Evolutionary conservation across 2,329 filamentous ascomycete genomes (phyloP), one percentile per base, ranked within the genome.

Genomic region (Akanthomyces uredinophilus): DNA sequence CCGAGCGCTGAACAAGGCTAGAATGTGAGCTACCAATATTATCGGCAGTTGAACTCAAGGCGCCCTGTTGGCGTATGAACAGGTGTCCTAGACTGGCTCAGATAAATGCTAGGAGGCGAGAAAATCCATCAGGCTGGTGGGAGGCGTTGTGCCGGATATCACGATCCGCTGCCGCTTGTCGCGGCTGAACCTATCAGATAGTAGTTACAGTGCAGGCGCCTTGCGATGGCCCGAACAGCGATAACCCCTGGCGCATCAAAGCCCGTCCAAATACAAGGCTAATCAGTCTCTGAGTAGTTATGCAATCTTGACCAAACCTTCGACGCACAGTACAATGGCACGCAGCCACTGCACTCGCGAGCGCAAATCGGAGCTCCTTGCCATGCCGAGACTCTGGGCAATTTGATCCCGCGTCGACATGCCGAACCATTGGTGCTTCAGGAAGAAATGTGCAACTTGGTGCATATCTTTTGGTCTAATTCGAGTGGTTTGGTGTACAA

Each of bases 401-500:
- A 50, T 24, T 24, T 39, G 32, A 39, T 35, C 47, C 13, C 37
- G 16, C 37, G 10, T 11, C 29, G 18, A 35, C 32, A 18, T 8
- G 35, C 29, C 32, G 11, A 24, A 14, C 8, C 39, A 10, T 29
- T 29, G 0, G 39, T 32, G 5, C 8, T 24, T 22, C 5, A 11
- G 43, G 24, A 47, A 6, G 51, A 22, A 32, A 29, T 32, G 27
- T 57, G 54, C 54, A 57, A 37, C 32, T 32, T 24, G 43, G 43
- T 51, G 57, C 54, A 46, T 50, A 27, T 49, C 22, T 60, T 20
- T 52, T 44, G 49, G 39, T 60, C 58, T 60, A 60, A 35, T 51
- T 60, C 58, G 20, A 51, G 50, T 60, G 24, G n/a, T 60, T 60
- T 59, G 49, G 41, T 60, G 50, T 60, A 60, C 58, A 60, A 43